Percentiles rank a stretch among this genome's conserved stretches.
These are phyloP conservation scores for Bauhinia variegata DNA, from an alignment of 306 rosid species.

Conservation along the genomic window DNA sequence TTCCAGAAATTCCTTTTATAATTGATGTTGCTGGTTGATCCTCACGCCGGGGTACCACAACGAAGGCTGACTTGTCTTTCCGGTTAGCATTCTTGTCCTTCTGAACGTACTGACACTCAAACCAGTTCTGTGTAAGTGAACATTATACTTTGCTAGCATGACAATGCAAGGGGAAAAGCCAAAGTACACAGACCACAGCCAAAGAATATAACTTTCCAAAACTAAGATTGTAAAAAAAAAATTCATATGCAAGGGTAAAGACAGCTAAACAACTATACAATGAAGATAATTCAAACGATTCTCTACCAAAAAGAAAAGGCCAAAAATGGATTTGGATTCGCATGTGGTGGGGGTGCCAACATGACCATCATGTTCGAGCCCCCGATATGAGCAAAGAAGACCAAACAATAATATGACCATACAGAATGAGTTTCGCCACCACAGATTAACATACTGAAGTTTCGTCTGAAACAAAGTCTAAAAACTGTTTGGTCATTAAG, in stretches of 20 bases:
- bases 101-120: constrained; percentile 75
- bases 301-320: too few relatives aligned
- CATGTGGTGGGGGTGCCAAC: too few relatives aligned
- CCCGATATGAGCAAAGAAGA: too few relatives aligned
- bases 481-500: too few relatives aligned
- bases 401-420: too few relatives aligned
- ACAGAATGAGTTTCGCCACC: too few relatives aligned
- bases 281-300: background rate
- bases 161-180: constrained; percentile 14
- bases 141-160: constrained; percentile 26
- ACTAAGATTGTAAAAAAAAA: background rate
- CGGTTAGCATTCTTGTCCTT: constrained; percentile 67
- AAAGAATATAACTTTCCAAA: constrained; percentile 14
- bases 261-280: background rate
- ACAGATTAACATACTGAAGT: too few relatives aligned
- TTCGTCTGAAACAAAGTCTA: too few relatives aligned
- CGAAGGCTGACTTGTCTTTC: constrained; percentile 69
- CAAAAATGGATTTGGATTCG: too few relatives aligned
- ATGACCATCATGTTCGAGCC: too few relatives aligned
- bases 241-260: background rate
- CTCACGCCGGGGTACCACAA: constrained; percentile 60
- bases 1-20: constrained; percentile 57
- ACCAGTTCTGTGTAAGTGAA: constrained; percentile 31
- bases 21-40: constrained; percentile 62
- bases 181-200: constrained; percentile 20